A percentile compares a stretch with the other conserved stretches of the same genome.
These are phyloP conservation scores for Suillus fuscotomentosus DNA, from an alignment of 768 basidiomycete genomes.

Conservation along the genomic window DNA sequence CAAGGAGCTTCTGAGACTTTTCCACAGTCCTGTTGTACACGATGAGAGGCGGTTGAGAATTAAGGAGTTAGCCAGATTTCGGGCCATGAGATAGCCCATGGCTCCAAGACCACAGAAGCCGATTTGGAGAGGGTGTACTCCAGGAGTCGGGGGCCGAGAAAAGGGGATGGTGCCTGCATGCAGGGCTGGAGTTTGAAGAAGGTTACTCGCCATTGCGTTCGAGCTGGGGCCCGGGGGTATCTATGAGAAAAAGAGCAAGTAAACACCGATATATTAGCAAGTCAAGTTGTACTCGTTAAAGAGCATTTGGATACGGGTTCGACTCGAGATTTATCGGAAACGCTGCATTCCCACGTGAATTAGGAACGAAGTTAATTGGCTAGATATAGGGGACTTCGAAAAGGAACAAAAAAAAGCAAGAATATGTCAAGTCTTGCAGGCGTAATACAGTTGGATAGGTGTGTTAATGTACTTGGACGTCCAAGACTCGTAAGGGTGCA, in stretches of 20 bases:
- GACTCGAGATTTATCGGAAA: background rate
- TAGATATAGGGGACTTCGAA: background rate
- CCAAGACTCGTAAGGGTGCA: too few species aligned
- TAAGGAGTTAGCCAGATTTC: slow-evolving; percentile 66
- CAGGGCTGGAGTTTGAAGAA: slow-evolving; percentile 10
- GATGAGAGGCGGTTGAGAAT: slow-evolving; percentile 51
- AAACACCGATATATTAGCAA: background rate
- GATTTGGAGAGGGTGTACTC: slow-evolving; percentile 35
- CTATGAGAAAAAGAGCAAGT: background rate
- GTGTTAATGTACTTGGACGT: slow-evolving; percentile 41
- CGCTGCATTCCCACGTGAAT: background rate
- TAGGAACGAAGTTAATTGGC: background rate
- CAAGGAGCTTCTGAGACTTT: slow-evolving; percentile 56
- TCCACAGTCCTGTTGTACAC: slow-evolving; percentile 74
- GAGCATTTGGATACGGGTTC: background rate
- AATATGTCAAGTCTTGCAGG: background rate
- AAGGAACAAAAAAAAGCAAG: background rate
- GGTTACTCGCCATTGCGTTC: slow-evolving; percentile 8
- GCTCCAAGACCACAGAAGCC: slow-evolving; percentile 53
- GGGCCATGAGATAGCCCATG: slow-evolving; percentile 77
- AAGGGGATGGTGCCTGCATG: slow-evolving; percentile 38
- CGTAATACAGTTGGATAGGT: slow-evolving; percentile 23
- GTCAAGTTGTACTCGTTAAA: background rate
- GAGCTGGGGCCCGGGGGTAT: background rate
- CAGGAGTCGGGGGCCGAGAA: slow-evolving; percentile 60